A percentile compares a stretch with the other conserved stretches of the same genome.
Conservation (phyloP, 2,329 filamentous ascomycete genomes). For the Penicillium sp. region DNA sequence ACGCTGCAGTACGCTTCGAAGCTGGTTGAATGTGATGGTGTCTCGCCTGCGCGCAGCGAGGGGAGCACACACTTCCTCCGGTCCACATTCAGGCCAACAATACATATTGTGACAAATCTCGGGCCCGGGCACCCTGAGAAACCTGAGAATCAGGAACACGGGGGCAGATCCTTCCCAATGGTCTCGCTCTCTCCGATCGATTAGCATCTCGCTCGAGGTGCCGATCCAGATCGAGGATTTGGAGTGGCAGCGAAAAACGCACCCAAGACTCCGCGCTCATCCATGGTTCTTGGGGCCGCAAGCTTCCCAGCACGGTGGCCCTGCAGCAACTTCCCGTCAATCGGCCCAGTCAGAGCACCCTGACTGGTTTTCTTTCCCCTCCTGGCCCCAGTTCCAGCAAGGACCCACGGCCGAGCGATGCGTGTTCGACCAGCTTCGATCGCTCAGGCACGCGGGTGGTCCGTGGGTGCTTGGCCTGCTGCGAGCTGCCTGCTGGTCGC, state of each 20-base stretch:
- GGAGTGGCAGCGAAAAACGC: too few species aligned
- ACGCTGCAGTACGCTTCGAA: too few species aligned
- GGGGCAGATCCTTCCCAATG: too few species aligned
- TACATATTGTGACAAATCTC: too few species aligned
- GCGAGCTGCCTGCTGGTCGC: too few species aligned
- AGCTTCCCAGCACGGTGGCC: constrained; percentile 4
- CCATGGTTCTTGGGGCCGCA: constrained; percentile 10
- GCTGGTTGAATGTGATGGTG: neutral
- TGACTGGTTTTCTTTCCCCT: too few species aligned
- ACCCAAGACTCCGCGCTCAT: too few species aligned
- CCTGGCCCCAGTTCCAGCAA: constrained; percentile 9
- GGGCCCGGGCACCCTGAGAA: neutral
- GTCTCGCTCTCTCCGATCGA: constrained; percentile 7
- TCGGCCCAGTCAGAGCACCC: too few species aligned
- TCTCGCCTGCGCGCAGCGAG: constrained; percentile 16
- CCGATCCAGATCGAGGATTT: constrained; percentile 11
- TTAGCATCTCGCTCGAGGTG: neutral
- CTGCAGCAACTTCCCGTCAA: too few species aligned
- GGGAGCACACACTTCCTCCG: constrained; percentile 10
- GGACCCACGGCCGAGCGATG: neutral
- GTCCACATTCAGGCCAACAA: too few species aligned
- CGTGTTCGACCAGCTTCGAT: constrained; percentile 7
- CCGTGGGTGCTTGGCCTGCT: too few species aligned
- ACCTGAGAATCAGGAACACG: neutral
- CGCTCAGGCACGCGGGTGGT: constrained; percentile 3